Conservation (phyloP, 495 filamentous ascomycete genomes). For the Endocarpon pusillum region DNA sequence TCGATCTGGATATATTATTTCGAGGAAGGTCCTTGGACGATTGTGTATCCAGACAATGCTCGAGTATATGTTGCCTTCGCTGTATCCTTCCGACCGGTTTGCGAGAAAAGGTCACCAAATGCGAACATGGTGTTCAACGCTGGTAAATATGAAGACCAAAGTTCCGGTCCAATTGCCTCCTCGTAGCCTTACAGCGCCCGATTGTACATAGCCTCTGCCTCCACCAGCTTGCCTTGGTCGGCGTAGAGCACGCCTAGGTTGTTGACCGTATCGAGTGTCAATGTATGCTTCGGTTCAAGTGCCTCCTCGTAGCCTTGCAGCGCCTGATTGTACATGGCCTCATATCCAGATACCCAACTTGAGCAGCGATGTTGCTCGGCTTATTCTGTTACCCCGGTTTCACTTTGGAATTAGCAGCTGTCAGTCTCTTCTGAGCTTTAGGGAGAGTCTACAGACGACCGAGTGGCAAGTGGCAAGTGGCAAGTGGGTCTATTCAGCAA, state of each 20-base stretch:
- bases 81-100: conserved; percentile 9
- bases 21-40: conserved; percentile 12
- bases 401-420: too few relatives aligned
- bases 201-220: conserved; percentile 8
- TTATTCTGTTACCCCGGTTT: too few relatives aligned
- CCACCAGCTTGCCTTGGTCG: conserved; percentile 6
- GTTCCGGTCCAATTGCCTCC: conserved; percentile 4
- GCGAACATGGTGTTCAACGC: conserved; percentile 10
- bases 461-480: too few relatives aligned
- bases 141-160: conserved; percentile 10
- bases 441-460: too few relatives aligned
- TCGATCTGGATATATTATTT: conserved; percentile 6
- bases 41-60: conserved; percentile 12
- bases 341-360: too few relatives aligned
- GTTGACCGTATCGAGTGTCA: conserved; percentile 1
- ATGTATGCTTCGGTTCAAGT: not conserved
- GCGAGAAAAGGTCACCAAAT: conserved; percentile 12
- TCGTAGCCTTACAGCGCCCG: conserved; percentile 6
- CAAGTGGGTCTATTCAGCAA: too few relatives aligned
- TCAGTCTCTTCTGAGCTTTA: too few relatives aligned
- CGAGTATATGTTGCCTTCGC: conserved; percentile 12
- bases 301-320: conserved; percentile 10
- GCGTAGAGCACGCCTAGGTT: conserved; percentile 6
- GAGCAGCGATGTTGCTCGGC: too few relatives aligned
- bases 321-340: conserved; percentile 16